These are phyloP conservation scores for Mytilinidion resinicola DNA, from an alignment of 495 filamentous ascomycete genomes.

Conservation along the genomic window DNA sequence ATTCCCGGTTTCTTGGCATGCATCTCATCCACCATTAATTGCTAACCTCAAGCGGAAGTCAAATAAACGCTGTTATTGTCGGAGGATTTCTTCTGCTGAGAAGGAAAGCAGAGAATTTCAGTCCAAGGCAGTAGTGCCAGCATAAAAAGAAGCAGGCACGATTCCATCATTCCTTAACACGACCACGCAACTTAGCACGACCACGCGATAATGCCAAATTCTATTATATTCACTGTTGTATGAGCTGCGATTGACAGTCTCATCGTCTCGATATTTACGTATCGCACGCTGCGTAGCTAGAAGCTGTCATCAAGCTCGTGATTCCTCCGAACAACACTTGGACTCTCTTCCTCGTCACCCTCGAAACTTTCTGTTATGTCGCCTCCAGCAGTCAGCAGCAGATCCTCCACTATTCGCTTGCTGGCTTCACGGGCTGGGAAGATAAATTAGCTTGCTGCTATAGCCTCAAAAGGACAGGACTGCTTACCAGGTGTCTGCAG, in stretches of 20 bases:
- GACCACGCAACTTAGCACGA: too few species aligned
- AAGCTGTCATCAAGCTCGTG: constrained; percentile 30
- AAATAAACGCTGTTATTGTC: too few species aligned
- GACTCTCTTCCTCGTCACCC: constrained; percentile 44
- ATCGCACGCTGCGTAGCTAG: not conserved
- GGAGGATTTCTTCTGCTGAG: too few species aligned
- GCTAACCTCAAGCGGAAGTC: too few species aligned
- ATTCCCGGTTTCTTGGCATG: too few species aligned
- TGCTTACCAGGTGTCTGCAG: constrained; percentile 83
- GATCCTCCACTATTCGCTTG: constrained; percentile 83
- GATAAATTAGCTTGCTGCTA: not conserved
- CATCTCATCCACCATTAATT: too few species aligned
- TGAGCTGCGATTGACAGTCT: not conserved
- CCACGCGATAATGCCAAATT: too few species aligned
- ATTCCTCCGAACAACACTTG: constrained; percentile 54
- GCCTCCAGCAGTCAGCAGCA: constrained; percentile 80
- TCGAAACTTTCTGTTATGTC: constrained; percentile 42
- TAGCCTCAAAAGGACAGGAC: not conserved
- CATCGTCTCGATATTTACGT: not conserved
- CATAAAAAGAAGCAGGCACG: too few species aligned
- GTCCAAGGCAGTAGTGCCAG: too few species aligned
- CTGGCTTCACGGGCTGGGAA: constrained; percentile 76
- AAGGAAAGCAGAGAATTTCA: too few species aligned
- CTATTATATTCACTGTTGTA: too few species aligned
- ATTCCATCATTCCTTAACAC: too few species aligned